Evolutionary conservation across 306 rosid species (phyloP).

Genomic region (Cercis canadensis): DNA sequence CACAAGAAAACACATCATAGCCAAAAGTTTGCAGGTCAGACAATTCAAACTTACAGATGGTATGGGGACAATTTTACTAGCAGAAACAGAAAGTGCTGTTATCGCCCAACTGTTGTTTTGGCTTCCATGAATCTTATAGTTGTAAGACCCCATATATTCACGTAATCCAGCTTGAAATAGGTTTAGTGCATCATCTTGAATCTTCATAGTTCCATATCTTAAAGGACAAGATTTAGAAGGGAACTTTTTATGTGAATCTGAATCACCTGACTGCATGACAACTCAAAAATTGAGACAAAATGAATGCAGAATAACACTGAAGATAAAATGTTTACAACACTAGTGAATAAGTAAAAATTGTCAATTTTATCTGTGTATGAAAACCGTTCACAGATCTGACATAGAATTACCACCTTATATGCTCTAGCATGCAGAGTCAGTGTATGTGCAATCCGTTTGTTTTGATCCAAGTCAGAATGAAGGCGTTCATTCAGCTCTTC

Average conservation of each 20-base stretch:
- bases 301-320: slow-evolving; percentile 17
- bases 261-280: slow-evolving; percentile 64
- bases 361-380: slow-evolving; percentile 19
- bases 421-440: slow-evolving; percentile 83
- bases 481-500: slow-evolving; percentile 90
- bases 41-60: slow-evolving; percentile 78
- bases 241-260: slow-evolving; percentile 75
- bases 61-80: slow-evolving; percentile 81
- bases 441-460: slow-evolving; percentile 85
- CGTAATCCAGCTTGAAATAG: slow-evolving; percentile 88
- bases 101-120: slow-evolving; percentile 72
- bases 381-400: slow-evolving; percentile 29
- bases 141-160: slow-evolving; percentile 62
- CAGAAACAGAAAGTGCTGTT: slow-evolving; percentile 83
- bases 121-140: slow-evolving; percentile 51
- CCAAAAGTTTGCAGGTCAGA: slow-evolving; percentile 26
- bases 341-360: slow-evolving; percentile 20
- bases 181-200: slow-evolving; percentile 91
- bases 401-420: slow-evolving; percentile 57
- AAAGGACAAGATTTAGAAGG: slow-evolving; percentile 95
- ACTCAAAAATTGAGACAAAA: slow-evolving; percentile 35
- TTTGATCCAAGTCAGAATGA: slow-evolving; percentile 72
- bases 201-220: slow-evolving; percentile 81
- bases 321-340: slow-evolving; percentile 13
- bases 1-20: slow-evolving; percentile 20